Evolutionary conservation across 2,329 filamentous ascomycete genomes (phyloP), one percentile per base, ranked within the genome.

Genomic region (Hymenoscyphus scutula): DNA sequence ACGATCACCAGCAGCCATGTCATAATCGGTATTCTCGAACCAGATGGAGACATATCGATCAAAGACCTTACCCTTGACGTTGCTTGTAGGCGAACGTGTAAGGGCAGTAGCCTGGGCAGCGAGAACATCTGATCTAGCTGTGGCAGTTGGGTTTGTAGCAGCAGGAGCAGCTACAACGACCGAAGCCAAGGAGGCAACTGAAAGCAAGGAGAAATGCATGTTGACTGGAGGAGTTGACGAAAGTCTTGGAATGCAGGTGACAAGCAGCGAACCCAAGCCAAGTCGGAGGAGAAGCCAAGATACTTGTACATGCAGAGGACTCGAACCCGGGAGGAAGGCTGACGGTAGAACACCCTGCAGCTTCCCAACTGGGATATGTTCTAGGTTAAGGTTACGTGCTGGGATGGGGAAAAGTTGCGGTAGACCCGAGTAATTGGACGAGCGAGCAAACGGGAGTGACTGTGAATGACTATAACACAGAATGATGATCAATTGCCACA

Each of bases 1-100:
- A 84, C 82, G 81, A 73, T 92, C 88, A 17, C 80, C 82, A 41
- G 79, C 78, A 1, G 89, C 85, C 70, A 86, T 83, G 59, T 84
- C 81, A 67, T 84, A 92, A 75, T 87, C 82, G 56, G 87, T 90
- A 74, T 93, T 93, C 78, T 93, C 90, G 56, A 92, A 81, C 87
- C 88, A 93, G 74, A 93, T 86, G 62, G 86, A 83, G 61, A 86
- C 85, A 65, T 90, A 84, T 17, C 90, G 85, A 72, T 92, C 83
- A 72, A 93, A 93, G 0, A 82, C 85, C 72, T 88, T 85, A 65
- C 91, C 91, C 72, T 85, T 81, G 58, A 92, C 85, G 70, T 85
- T 73, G 73, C 81, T 87, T 34, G 82, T 85, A 1, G 87, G 85
- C 64, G 84, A 85, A 64, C 77, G 76, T 1, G 86, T 86, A 72